phyloP scores from a whole-genome alignment of 2,329 filamentous ascomycete genomes.

The Scedosporium aurantiacum region DNA sequence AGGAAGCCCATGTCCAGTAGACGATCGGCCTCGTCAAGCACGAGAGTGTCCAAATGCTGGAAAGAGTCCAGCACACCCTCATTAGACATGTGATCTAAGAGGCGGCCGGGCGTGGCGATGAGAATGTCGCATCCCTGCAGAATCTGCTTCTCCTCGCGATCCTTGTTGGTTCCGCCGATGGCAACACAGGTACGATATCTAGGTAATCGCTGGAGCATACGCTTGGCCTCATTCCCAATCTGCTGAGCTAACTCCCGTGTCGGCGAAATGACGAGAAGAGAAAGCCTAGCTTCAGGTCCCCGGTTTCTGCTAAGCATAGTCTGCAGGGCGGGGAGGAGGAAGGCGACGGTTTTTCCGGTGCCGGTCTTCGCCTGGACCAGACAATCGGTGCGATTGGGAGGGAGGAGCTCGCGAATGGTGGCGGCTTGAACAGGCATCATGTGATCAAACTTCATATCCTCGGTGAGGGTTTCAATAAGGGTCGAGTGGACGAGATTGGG shows the following conservation, averaged over 20 bases:
- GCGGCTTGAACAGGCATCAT: conserved; percentile 47
- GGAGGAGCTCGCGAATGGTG: conserved; percentile 35
- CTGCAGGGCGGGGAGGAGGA: conserved; percentile 73
- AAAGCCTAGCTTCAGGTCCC: conserved; percentile 29
- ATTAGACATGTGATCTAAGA: conserved; percentile 68
- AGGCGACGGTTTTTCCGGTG: conserved; percentile 78
- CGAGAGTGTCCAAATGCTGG: conserved; percentile 60
- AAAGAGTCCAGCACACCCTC: conserved; percentile 59
- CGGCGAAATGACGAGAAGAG: conserved; percentile 56
- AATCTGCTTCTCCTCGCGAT: conserved; percentile 60
- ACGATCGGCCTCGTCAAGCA: conserved; percentile 74
- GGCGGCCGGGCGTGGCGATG: conserved; percentile 68
- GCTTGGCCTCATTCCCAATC: conserved; percentile 60
- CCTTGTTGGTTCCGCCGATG: conserved; percentile 69
- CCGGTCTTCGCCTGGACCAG: conserved; percentile 79
- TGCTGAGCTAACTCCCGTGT: conserved; percentile 62
- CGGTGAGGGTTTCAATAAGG: conserved; percentile 34
- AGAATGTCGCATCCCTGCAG: conserved; percentile 66
- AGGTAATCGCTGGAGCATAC: conserved; percentile 60
- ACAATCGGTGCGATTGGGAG: conserved; percentile 34
- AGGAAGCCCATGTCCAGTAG: conserved; percentile 79
- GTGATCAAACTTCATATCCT: conserved; percentile 37
- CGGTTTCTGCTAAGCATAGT: conserved; percentile 47
- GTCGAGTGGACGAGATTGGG: conserved; percentile 32
- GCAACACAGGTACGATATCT: conserved; percentile 68